Conservation (phyloP, 2,329 filamentous ascomycete genomes). For the Cercospora zeina region DNA sequence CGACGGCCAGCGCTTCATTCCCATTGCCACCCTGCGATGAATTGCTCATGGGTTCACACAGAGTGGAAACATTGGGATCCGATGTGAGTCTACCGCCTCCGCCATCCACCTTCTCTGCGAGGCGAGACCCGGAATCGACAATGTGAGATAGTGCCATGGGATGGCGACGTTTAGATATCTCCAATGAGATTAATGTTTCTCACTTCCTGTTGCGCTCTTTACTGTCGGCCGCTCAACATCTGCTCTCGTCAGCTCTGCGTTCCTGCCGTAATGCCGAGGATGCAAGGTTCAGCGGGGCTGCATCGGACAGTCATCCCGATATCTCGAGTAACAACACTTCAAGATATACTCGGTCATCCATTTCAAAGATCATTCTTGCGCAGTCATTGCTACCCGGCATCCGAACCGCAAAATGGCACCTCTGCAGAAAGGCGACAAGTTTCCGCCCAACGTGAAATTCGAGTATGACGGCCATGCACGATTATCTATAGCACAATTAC, state of each 20-base stretch:
- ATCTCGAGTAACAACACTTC: not conserved
- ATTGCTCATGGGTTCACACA: not conserved
- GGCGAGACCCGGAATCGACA: not conserved
- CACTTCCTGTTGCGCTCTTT: not conserved
- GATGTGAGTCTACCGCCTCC: constrained; percentile 21
- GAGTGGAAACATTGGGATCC: not conserved
- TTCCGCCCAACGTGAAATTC: constrained; percentile 80
- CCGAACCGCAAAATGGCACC: constrained; percentile 37
- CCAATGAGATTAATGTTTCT: not conserved
- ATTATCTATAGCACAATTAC: constrained; percentile 34
- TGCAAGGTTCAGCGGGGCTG: constrained; percentile 6
- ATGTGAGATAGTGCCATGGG: not conserved
- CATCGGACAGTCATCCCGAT: not conserved
- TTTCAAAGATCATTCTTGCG: not conserved
- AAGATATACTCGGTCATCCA: not conserved
- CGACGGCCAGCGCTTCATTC: constrained; percentile 10
- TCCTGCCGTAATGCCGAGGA: constrained; percentile 5
- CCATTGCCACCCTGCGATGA: constrained; percentile 10
- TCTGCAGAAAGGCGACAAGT: constrained; percentile 77
- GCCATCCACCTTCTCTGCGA: constrained; percentile 3
- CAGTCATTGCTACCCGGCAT: not conserved
- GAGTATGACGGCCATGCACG: constrained; percentile 49
- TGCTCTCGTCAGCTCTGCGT: not conserved
- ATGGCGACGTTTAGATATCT: not conserved
- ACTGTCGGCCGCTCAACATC: not conserved